Percentiles rank a stretch among this genome's conserved stretches.
Evolutionary conservation across 2,329 filamentous ascomycete species (phyloP).

Genomic region (Penicillium aurantiogriseum): DNA sequence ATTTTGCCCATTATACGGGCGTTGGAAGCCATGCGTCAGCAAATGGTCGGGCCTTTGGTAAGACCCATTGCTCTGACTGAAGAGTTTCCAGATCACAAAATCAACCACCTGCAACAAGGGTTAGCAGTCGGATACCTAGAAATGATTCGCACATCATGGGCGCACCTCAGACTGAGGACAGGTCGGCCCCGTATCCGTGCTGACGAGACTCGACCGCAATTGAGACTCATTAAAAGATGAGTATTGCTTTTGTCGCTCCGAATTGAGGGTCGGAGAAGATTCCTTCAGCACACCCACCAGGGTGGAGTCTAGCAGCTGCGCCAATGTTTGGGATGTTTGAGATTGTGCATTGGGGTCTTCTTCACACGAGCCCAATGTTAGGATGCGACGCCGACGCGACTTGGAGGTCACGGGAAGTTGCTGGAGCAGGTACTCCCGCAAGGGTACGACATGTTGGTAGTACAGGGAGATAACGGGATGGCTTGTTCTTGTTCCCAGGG

Average conservation of each 20-base stretch:
- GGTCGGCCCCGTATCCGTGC: constrained; percentile 38
- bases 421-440: constrained; percentile 69
- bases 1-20: constrained; percentile 31
- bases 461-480: constrained; percentile 68
- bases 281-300: constrained; percentile 59
- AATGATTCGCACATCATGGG: constrained; percentile 6
- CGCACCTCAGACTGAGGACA: constrained; percentile 66
- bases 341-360: constrained; percentile 3
- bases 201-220: constrained; percentile 31
- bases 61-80: constrained; percentile 54
- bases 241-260: constrained; percentile 55
- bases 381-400: constrained; percentile 48
- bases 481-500: constrained; percentile 15
- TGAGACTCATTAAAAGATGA: constrained; percentile 63
- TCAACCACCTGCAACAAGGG: constrained; percentile 62
- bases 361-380: constrained; percentile 24
- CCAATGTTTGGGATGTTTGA: constrained; percentile 38
- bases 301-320: constrained; percentile 64
- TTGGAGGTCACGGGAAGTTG: constrained; percentile 67
- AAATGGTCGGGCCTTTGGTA: constrained; percentile 65
- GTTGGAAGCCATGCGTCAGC: constrained; percentile 79
- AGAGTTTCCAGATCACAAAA: constrained; percentile 74
- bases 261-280: constrained; percentile 29
- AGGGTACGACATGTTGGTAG: constrained; percentile 63
- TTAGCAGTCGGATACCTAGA: constrained; percentile 8